Evolutionary conservation across 2,329 filamentous ascomycete species (phyloP), one percentile per base, ranked within the genome.

Genomic region (Beauveria asiatica): DNA sequence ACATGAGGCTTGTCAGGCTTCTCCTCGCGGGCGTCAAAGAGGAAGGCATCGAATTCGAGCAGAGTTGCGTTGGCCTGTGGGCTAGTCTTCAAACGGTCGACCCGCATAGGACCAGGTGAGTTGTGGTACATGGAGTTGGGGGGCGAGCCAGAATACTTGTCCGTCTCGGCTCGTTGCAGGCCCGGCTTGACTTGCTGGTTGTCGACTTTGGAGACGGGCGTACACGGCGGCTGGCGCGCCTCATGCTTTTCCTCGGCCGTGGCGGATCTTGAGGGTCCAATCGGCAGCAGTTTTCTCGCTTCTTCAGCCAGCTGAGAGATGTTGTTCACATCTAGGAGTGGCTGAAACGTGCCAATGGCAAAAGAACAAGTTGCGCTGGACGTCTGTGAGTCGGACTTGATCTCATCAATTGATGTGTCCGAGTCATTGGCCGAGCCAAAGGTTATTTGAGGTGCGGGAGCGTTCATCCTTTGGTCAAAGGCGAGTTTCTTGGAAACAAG

Each of bases 401-500:
- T 16, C 17, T 51, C 45, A 19, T 51, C 59, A 3, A 33, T 33
- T 1, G 39, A 21, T 3, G 51, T 41, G 1, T 49, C 44, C 1
- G 45, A 42, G 25, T 44, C 23, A 5, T 51, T 42, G 21, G 19
- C 48, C 13, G 25, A 23, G 17, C 50, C 68, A 70, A 13, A 68
- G 46, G 13, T 67, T 65, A 63, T 73, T 73, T 62, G 68, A 67
- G 19, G 70, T 65, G 21, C 67, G 51, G 48, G 68, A 65, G n/a
- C 61, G 53, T 65, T 68, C 53, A 68, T 65, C 62, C 69, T 71
- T 52, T 67, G 70, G 59, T 81, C 80, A 19, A 85, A 63, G 54
- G 75, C 71, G 5, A 75, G 84, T 69, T 87, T 81, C 62, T 85
- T 85, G 66, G 90, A 86, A 48, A 90, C 88, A 8, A 97, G 75